phyloP scores from a whole-genome alignment of 108 stramenopile genomes.

The Chaetoceros muelleri region DNA sequence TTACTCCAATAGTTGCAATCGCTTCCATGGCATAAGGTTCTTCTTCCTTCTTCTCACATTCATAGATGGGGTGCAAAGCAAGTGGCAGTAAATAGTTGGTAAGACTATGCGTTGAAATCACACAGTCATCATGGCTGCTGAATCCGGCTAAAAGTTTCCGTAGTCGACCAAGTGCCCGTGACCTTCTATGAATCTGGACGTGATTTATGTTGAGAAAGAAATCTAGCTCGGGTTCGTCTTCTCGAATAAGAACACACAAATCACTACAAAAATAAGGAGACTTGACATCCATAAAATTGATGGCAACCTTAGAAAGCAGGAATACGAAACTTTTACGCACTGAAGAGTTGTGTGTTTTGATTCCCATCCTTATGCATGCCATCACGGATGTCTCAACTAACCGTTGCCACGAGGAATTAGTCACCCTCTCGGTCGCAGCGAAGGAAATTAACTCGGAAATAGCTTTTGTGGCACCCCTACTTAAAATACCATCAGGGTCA shows the following conservation, averaged over 20 bases:
- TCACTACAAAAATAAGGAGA: constrained; percentile 70
- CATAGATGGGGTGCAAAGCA: constrained; percentile 74
- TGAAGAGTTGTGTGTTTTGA: constrained; percentile 27
- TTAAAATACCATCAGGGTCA: constrained; percentile 64
- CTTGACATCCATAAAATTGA: constrained; percentile 14
- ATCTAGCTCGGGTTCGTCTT: constrained; percentile 84
- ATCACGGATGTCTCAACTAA: constrained; percentile 56
- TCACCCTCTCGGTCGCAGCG: constrained; percentile 13
- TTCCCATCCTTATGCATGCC: constrained; percentile 43
- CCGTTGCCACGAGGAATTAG: constrained; percentile 32
- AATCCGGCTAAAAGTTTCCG: constrained; percentile 32
- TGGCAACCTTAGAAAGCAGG: constrained; percentile 50
- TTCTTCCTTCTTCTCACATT: constrained; percentile 61
- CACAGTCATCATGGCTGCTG: background rate
- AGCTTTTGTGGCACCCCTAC: constrained; percentile 52
- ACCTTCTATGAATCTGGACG: constrained; percentile 91
- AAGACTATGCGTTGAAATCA: constrained; percentile 46
- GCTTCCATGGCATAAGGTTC: constrained; percentile 63
- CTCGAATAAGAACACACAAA: constrained; percentile 39
- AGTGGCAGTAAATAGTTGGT: constrained; percentile 78
- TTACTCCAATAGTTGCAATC: constrained; percentile 66
- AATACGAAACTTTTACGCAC: constrained; percentile 48
- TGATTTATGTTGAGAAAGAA: constrained; percentile 92
- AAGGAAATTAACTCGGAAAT: constrained; percentile 45
- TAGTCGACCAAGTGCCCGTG: constrained; percentile 67